A percentile compares a stretch with the other conserved stretches of the same genome.
Evolutionary conservation across 371 early-diverging fungal species (phyloP).

Genomic region (Dinochytrium kinnereticum): DNA sequence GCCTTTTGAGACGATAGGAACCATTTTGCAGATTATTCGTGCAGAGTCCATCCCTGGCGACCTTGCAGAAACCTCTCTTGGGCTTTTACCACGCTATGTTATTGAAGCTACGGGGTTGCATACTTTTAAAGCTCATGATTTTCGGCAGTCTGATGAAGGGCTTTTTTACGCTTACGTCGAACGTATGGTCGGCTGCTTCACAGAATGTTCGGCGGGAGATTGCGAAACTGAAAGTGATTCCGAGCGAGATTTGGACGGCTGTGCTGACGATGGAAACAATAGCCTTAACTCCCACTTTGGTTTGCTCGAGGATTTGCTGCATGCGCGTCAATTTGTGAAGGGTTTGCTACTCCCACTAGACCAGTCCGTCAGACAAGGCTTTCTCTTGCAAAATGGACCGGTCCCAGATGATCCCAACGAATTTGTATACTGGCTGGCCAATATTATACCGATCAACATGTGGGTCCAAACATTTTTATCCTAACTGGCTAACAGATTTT

Average conservation of each 20-base stretch:
- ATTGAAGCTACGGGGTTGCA: slow-evolving; percentile 31
- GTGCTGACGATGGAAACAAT: slow-evolving; percentile 16
- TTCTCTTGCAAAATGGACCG: slow-evolving; percentile 31
- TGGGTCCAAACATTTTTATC: no score
- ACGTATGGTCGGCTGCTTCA: slow-evolving; percentile 34
- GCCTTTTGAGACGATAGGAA: slow-evolving; percentile 30
- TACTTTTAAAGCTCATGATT: slow-evolving; percentile 24
- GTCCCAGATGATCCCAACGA: slow-evolving; percentile 38
- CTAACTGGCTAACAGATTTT: no score
- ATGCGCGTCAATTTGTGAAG: no score
- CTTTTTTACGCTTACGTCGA: slow-evolving; percentile 32
- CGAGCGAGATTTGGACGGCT: not conserved
- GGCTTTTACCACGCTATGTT: slow-evolving; percentile 37
- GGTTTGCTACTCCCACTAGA: slow-evolving; percentile 20
- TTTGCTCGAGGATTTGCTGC: no score
- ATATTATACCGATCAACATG: slow-evolving; percentile 31
- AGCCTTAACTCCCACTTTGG: no score
- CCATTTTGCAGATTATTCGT: slow-evolving; percentile 26
- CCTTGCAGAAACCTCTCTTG: slow-evolving; percentile 15
- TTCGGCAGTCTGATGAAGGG: slow-evolving; percentile 22
- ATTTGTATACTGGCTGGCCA: slow-evolving; percentile 41
- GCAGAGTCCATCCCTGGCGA: slow-evolving; percentile 25
- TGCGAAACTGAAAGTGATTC: not conserved
- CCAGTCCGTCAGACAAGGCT: slow-evolving; percentile 13
- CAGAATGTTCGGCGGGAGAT: not conserved